Percentiles rank a stretch among this genome's conserved stretches.
These are phyloP conservation scores for Erodium texanum DNA, from an alignment of 441 rosid genomes.

Conservation along the genomic window DNA sequence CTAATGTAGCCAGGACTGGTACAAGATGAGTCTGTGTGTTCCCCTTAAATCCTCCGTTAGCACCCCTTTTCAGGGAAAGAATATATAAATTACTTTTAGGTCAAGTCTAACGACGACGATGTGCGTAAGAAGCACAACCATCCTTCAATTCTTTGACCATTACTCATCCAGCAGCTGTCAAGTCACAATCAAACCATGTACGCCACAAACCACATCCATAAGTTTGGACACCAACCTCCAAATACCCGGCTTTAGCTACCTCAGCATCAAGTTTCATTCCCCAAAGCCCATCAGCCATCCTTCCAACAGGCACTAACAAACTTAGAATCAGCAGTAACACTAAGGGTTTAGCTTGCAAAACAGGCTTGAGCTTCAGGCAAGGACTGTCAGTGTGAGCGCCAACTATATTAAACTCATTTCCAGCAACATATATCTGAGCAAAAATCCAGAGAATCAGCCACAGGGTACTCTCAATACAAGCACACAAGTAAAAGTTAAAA, in stretches of 20 bases:
- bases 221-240: conserved; percentile 86
- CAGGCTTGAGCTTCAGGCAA: conserved; percentile 85
- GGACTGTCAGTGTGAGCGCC: conserved; percentile 99
- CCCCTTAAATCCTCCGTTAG: conserved; percentile 86
- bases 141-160: conserved; percentile 52
- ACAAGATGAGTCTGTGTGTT: conserved; percentile 82
- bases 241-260: conserved; percentile 69
- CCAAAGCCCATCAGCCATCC: not conserved
- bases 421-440: conserved; percentile 68
- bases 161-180: conserved; percentile 85
- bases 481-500: not conserved
- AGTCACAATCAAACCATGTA: conserved; percentile 97
- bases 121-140: conserved; percentile 52
- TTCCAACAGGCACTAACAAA: not conserved
- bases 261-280: conserved; percentile 22
- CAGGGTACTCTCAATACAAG: not conserved
- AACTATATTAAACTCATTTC: conserved; percentile 75
- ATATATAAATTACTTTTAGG: not conserved
- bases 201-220: conserved; percentile 95
- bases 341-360: conserved; percentile 50
- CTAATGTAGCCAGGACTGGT: conserved; percentile 80
- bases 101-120: conserved; percentile 23
- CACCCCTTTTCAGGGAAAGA: conserved; percentile 42
- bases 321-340: not conserved
- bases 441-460: conserved; percentile 12